Base-by-base conservation (phyloP, 306 rosid genomes). In the Arachis hypogaea region DNA sequence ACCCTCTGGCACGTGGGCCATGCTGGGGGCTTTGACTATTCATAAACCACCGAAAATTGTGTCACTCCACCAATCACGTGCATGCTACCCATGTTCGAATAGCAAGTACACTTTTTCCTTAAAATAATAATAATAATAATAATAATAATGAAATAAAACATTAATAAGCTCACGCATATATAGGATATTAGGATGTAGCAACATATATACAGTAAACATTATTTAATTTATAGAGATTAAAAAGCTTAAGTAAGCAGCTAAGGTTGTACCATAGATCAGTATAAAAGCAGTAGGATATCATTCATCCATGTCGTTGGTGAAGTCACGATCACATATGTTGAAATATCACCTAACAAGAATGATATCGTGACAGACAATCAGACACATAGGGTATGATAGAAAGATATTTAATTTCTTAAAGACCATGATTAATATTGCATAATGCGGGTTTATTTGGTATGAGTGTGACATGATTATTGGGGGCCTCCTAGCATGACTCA, bases 21-120 rank as follows among this genome's bases (percentile, higher is more conserved):
- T 72, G 55, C 68, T 72, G 77, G 80, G 80, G 80, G n/a, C 6
- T 46, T 65, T 63, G 68, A 67, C 43, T 22, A 22, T 57, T 40
- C 70, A 56, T 33, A 33, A 33, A 5, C 1, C 46, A 40, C 73
- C 73, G 58, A 16, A 10, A 45, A 38, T 30, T 45, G 50, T 16
- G 67, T 7, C 2, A 5, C 30, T 67, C 73, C 55, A 71, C 71
- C 70, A 61, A 50, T 40, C 14, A 7, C 30, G 22, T 28, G 11
- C 62, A n/a, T 4, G 47, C 72, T 14, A 28, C 18, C 49, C 66
- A 11, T 28, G 64, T 43, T 54, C 11, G 9, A 22, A 29, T 42
- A 9, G 9, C 11, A 10, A 9, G 57, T 22, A 22, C 28, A 22
- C 14, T 14, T 14, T 14, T 14, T 14, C 14, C 14, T 14, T 14